Conservation (phyloP, 129 eudicot genomes). For the Smallanthus sonchifolius region DNA sequence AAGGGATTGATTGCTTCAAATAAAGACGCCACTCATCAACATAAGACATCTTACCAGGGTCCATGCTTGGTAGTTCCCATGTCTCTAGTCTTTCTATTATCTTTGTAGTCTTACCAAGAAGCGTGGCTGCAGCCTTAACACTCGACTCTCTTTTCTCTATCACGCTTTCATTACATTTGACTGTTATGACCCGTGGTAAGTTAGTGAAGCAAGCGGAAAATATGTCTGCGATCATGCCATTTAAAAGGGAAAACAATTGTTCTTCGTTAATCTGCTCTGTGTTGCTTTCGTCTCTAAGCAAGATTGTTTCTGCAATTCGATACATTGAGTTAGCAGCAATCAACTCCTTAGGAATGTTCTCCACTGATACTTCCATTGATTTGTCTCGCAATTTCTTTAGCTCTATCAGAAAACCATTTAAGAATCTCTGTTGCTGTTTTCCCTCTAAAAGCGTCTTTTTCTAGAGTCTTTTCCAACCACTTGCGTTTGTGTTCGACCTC, state of each 20-base stretch:
- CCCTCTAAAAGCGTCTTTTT: too few species aligned
- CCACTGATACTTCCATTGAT: not conserved
- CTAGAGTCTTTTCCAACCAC: slow-evolving; percentile 29
- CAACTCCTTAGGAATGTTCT: slow-evolving; percentile 4
- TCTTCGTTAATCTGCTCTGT: not conserved
- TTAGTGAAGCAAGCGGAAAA: slow-evolving; percentile 19
- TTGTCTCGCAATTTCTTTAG: not conserved
- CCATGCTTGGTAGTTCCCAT: not conserved
- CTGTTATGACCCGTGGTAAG: slow-evolving; percentile 12
- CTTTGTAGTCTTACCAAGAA: slow-evolving; percentile 20
- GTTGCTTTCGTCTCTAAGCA: not conserved
- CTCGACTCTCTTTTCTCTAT: slow-evolving; percentile 19
- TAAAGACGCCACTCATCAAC: slow-evolving; percentile 2
- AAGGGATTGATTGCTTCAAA: not conserved
- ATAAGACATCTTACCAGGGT: slow-evolving; percentile 5
- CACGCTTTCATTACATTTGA: not conserved
- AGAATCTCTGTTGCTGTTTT: too few species aligned
- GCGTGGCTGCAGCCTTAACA: slow-evolving; percentile 23
- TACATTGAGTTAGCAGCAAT: slow-evolving; percentile 40
- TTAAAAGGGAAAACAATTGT: not conserved
- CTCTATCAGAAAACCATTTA: slow-evolving; percentile 15
- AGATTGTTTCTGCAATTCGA: slow-evolving; percentile 8
- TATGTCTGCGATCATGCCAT: slow-evolving; percentile 5
- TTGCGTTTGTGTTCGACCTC: slow-evolving; percentile 19
- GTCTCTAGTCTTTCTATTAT: not conserved